Base-by-base conservation (phyloP, 257 asterid species). In the Cruciata laevipes region DNA sequence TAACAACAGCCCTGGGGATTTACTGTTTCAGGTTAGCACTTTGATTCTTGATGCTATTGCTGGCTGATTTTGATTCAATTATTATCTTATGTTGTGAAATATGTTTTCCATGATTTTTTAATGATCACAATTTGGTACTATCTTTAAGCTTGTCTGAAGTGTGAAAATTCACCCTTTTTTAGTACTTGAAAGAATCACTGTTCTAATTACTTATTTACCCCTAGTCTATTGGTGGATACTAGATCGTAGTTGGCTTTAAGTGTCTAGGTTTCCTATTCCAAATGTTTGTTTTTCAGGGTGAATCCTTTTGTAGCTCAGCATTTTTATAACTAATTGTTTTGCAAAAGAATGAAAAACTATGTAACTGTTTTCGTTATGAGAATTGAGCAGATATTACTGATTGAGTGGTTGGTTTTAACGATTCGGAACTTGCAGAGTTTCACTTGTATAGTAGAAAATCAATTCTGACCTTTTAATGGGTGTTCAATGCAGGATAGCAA, bases 1-100 rank as follows among this genome's bases (percentile, higher is more conserved):
- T 94, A 67, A 94, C 97, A 24, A 73, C 96, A 49, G 99, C 97
- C 27, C 80, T 93, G 6, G 96, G 96, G 65, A 94, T 94, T 66
- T 79, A 76, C 76, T 94, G 99, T 82, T 94, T 94, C 91, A 90
- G 99, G 99, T 94, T 71, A 80, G 84, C 63, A 75, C 53, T 49
- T 32, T 56, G 17, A 30, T 67, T 64, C 51, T 23, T 71, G 47
- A 12, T 40, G 65, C 38, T 27, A 51, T 8, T 49, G 65, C 47
- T 27, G 52, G 30, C 64, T 67, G 69, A 72, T n/a, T 17, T 47
- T 60, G 23, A 20, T 56, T 20, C 40, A 16, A 60, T 8, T 13
- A 24, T 17, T 17, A 24, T 16, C 57, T 21, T 64, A 14, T 2
- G n/a, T 7, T 11, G 3, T 21, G 21, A 47, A 14, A 16, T 42